Evolutionary conservation across 768 basidiomycete species (phyloP), one percentile per base, ranked within the genome.

Genomic region (Kwoniella shandongensis): DNA sequence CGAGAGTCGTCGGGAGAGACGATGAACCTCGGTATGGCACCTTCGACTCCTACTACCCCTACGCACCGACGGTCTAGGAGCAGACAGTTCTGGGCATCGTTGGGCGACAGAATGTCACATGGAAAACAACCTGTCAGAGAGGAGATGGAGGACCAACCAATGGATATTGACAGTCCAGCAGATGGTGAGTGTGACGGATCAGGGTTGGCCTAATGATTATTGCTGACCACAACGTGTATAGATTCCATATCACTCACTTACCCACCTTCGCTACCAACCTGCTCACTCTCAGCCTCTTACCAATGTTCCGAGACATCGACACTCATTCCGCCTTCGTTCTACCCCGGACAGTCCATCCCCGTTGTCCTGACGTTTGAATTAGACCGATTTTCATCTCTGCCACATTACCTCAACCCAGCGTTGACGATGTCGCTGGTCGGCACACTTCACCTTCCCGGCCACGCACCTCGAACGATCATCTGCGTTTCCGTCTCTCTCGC

Each of bases 361-460:
- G 66, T 68, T 26, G 54, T 69, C 26, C 56, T 73, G 32, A 70
- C 65, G 2, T 67, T 66, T 50, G 51, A 57, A 22, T 51, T 71
- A 18, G 66, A 71, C 36, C 63, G 65, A 15, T 51, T 54, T 52
- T 65, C 65, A 1, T 63, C 63, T 18, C 51, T 74, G 23, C 67
- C 72, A 29, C 65, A 69, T 41, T 47, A 63, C 20, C 64, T 69
- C 53, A 69, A 69, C 32, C 70, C 70, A 2, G 54, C 59, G 8
- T 50, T 74, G 27, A 64, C 66, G 22, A 71, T 74, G 72, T 69
- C 72, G 6, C 51, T 74, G 18, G 54, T 69, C 50, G 72, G 72
- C 26, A 67, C 67, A 1, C 56, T 74, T 25, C 67, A 69, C 23
- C 35, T 58, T 8, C 65, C 65, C 1, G 29, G 53, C 20, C n/a